These are phyloP conservation scores for Cicer chorassanicum DNA, from an alignment of 306 rosid genomes.

Conservation along the genomic window DNA sequence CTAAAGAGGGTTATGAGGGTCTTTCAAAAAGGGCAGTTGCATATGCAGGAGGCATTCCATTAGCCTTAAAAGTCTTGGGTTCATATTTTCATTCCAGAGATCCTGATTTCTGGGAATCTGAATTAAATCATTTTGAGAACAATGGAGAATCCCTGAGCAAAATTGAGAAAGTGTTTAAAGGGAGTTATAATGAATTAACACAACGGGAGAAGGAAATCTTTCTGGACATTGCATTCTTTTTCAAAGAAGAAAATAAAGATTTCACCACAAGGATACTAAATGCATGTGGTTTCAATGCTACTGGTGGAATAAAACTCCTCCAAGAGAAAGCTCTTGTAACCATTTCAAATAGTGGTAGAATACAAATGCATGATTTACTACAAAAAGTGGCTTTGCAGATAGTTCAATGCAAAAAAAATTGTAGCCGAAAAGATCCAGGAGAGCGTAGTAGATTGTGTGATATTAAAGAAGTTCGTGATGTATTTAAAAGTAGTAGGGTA, in stretches of 20 bases:
- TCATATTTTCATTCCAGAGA: conserved; percentile 6
- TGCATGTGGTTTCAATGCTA: conserved; percentile 2
- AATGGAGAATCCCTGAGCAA: background rate
- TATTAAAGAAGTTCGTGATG: background rate
- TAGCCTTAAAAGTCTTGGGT: conserved; percentile 44
- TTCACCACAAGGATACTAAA: background rate
- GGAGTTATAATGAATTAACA: conserved; percentile 23
- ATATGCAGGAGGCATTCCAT: conserved; percentile 32
- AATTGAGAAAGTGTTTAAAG: conserved; percentile 8
- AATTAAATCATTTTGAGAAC: background rate
- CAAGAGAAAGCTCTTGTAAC: conserved; percentile 39
- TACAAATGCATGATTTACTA: conserved; percentile 50
- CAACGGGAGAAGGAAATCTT: background rate
- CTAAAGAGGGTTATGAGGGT: conserved; percentile 1
- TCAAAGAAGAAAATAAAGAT: background rate
- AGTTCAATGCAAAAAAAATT: background rate
- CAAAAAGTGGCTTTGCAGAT: conserved; percentile 40
- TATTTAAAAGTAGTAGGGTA: conserved; percentile 29
- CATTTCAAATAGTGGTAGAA: background rate
- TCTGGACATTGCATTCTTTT: conserved; percentile 43
- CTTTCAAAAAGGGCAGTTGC: conserved; percentile 11
- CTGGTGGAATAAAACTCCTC: conserved; percentile 6
- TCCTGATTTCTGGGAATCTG: conserved; percentile 17
- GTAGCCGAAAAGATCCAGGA: background rate
- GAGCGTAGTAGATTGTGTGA: background rate